Percentiles rank a stretch among this genome's conserved stretches.
These are phyloP conservation scores for Rhodocollybia butyracea DNA, from an alignment of 768 basidiomycete species.

Conservation along the genomic window DNA sequence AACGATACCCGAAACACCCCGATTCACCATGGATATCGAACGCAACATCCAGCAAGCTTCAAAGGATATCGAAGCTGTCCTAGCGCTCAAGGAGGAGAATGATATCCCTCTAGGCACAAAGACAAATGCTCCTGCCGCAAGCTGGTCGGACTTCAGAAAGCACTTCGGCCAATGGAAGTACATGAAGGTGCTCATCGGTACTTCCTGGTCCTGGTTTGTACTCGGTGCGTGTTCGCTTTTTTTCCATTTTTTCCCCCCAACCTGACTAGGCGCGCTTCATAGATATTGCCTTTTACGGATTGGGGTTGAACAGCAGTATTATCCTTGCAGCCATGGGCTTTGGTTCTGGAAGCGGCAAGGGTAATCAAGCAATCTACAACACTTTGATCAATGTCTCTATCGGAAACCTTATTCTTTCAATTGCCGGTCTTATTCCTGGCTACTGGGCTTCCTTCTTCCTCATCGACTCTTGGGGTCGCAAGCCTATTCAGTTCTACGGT, in stretches of 20 bases:
- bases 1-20: constrained; percentile 90
- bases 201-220: constrained; percentile 86
- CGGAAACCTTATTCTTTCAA: constrained; percentile 75
- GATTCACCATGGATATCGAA: constrained; percentile 76
- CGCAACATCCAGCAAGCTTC: constrained; percentile 26
- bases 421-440: constrained; percentile 79
- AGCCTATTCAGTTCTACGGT: constrained; percentile 79
- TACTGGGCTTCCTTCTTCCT: constrained; percentile 66
- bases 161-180: constrained; percentile 79
- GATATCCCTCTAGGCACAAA: constrained; percentile 44
- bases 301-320: constrained; percentile 79
- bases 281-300: constrained; percentile 84
- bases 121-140: constrained; percentile 69
- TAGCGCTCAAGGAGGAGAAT: constrained; percentile 29
- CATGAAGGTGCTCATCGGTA: constrained; percentile 74
- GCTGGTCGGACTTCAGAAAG: constrained; percentile 58
- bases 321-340: constrained; percentile 77
- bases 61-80: constrained; percentile 86
- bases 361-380: constrained; percentile 44
- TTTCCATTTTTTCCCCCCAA: neutral
- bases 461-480: constrained; percentile 79
- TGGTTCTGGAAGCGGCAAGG: constrained; percentile 40
- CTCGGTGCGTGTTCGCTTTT: constrained; percentile 56
- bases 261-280: constrained; percentile 4
- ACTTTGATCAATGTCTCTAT: constrained; percentile 63